phyloP scores from a whole-genome alignment of 2,329 filamentous ascomycete species.

The Ophiocordyceps australis region DNA sequence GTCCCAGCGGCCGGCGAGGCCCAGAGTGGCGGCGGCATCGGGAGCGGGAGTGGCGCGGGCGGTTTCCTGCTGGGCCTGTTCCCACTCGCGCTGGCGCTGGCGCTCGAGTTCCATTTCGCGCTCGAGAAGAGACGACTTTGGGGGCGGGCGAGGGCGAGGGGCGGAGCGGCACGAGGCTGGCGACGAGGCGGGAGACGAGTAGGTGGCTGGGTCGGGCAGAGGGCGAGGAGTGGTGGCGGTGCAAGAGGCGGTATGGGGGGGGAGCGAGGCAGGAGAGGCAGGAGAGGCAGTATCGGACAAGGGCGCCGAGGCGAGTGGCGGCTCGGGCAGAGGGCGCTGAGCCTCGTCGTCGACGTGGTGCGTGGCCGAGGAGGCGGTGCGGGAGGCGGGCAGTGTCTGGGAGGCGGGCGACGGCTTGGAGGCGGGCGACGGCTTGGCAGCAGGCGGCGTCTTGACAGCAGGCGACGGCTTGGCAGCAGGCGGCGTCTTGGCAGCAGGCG shows the following conservation, averaged over 20 bases:
- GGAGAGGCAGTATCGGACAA: slow-evolving; percentile 7
- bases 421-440: slow-evolving; percentile 34
- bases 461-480: background rate
- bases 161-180: slow-evolving; percentile 14
- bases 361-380: slow-evolving; percentile 4
- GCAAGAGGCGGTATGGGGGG: slow-evolving; percentile 10
- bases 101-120: slow-evolving; percentile 68
- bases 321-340: slow-evolving; percentile 27
- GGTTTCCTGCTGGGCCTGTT: slow-evolving; percentile 51
- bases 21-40: slow-evolving; percentile 41
- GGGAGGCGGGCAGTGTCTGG: background rate
- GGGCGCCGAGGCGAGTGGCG: slow-evolving; percentile 8
- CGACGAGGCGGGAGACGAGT: slow-evolving; percentile 7
- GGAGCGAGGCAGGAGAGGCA: background rate
- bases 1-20: slow-evolving; percentile 53
- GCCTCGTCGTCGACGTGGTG: too few relatives aligned
- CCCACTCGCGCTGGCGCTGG: slow-evolving; percentile 63
- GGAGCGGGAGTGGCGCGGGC: slow-evolving; percentile 32
- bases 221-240: slow-evolving; percentile 28
- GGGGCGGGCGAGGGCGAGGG: slow-evolving; percentile 22
- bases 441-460: slow-evolving; percentile 7
- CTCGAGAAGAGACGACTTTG: slow-evolving; percentile 48
- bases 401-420: slow-evolving; percentile 3
- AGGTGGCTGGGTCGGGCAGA: slow-evolving; percentile 29
- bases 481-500: slow-evolving; percentile 1